Conservation (phyloP, 306 rosid species). For the Phaseolus lunatus region DNA sequence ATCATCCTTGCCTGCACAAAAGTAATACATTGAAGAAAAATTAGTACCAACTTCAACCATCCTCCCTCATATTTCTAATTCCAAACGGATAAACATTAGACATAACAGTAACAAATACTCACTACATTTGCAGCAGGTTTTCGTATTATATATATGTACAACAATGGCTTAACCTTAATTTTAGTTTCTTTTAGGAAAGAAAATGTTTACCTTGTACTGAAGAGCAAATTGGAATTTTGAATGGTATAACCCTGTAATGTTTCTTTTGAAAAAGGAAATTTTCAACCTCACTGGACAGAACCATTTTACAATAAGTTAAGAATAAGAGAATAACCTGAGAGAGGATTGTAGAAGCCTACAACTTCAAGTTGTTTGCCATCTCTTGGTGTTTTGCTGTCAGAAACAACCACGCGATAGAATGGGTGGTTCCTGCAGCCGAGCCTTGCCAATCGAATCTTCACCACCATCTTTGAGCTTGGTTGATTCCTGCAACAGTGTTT, state of each 20-base stretch:
- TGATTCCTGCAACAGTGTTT: not conserved
- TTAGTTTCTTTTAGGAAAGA: not conserved
- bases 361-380: slow-evolving; percentile 88
- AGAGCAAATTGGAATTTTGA: not conserved
- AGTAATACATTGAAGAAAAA: slow-evolving; percentile 36
- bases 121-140: not conserved
- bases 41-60: slow-evolving; percentile 30
- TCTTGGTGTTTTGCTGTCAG: slow-evolving; percentile 82
- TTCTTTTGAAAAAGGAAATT: not conserved
- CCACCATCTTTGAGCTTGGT: slow-evolving; percentile 63
- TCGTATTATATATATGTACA: not conserved
- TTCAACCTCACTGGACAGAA: not conserved
- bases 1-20: slow-evolving; percentile 72
- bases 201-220: not conserved
- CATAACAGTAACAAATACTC: not conserved
- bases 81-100: not conserved
- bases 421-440: slow-evolving; percentile 87
- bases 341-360: slow-evolving; percentile 83
- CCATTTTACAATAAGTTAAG: not conserved
- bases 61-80: slow-evolving; percentile 21
- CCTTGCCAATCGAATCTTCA: slow-evolving; percentile 81
- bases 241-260: not conserved
- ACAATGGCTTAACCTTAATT: not conserved
- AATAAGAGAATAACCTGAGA: slow-evolving; percentile 60
- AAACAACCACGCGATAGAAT: slow-evolving; percentile 79